Evolutionary conservation across 352 stramenopile genomes (phyloP).

Genomic region (Phytopythium ostracodes): DNA sequence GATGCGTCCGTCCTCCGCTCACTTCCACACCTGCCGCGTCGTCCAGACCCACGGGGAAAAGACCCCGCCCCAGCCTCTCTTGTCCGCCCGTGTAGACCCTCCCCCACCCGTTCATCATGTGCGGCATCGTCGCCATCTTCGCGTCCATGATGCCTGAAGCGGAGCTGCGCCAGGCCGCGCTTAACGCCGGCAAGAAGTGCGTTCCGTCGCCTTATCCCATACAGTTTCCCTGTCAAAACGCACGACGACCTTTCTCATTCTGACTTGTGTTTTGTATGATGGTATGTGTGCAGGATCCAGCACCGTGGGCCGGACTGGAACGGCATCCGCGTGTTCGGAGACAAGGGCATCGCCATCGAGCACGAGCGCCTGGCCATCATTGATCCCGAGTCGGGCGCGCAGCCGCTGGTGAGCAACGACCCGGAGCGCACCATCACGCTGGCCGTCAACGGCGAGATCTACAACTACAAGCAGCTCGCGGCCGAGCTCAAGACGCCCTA

Average conservation of each 20-base stretch:
- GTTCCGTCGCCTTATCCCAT: conserved; percentile 3
- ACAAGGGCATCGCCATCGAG: conserved; percentile 87
- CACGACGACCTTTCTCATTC: conserved; percentile 2
- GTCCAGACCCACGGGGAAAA: background rate
- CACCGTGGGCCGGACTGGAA: conserved; percentile 98
- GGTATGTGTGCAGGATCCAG: conserved; percentile 69
- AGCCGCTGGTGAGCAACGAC: conserved; percentile 89
- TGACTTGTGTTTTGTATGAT: background rate
- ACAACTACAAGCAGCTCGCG: conserved; percentile 99
- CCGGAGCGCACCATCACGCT: conserved; percentile 87
- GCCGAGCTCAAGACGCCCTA: conserved; percentile 84
- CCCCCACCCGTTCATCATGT: conserved; percentile 68
- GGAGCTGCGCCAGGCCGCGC: conserved; percentile 93
- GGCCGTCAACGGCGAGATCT: conserved; percentile 98
- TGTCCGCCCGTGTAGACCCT: background rate
- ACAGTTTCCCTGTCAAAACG: background rate
- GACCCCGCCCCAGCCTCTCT: too few relatives aligned
- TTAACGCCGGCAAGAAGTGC: conserved; percentile 90
- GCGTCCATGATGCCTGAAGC: conserved; percentile 90
- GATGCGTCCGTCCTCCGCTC: background rate
- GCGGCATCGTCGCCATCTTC: conserved; percentile 98
- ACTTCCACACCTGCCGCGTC: conserved; percentile 7
- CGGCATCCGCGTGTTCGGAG: conserved; percentile 78
- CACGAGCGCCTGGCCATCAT: conserved; percentile 99
- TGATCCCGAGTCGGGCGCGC: conserved; percentile 95